Base-by-base conservation (phyloP, 371 early-diverging fungal species). In the Apophysomyces variabilis region DNA sequence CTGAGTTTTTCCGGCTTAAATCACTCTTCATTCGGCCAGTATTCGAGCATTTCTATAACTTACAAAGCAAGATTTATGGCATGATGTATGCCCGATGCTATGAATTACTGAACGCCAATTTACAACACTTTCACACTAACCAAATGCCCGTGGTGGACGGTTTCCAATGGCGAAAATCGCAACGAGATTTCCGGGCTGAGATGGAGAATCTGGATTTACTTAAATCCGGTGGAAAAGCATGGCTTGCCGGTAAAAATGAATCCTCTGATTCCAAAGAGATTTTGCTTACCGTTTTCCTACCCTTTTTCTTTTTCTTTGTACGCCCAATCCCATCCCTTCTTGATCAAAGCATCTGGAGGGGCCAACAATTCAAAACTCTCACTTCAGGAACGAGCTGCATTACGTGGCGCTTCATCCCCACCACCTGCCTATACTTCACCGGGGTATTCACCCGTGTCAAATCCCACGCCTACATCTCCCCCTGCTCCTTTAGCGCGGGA, bases 21-120 rank as follows among this genome's bases (percentile, higher is more conserved):
- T 70, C 69, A 32, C 80, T 78, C 57, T 85, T 93, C 67, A 87
- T 93, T 47, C 90, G 90, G 41, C 93, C 93, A 9, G 88, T 93
- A 64, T 88, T 92, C 73, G 80, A 88, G 58, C 74, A 85, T 13
- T 82, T 93, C 46, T 95, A 88, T 66, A 78, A 78, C 67, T 67
- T 90, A 65, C 93, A 95, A 70, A 73, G 82, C 64, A 82, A 76
- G n/a, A 89, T 92, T 57, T 89, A 86, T 68, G 72, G 76, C 45
- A 79, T 79, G 74, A 77, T 82, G 57, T 74, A 82, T 60, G 83
- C 83, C 38, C 79, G 84, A 21, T 78, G 88, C 35, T 77, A 88
- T 13, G 81, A 82, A 37, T 64, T 89, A n/a, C 57, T 82, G 11
- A 70, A 69, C 45, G 71, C 79, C 5, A 82, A 82, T 50, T 64